Percentiles rank a stretch among this genome's conserved stretches.
phyloP scores from a whole-genome alignment of 495 filamentous ascomycete species.

The Aspergillus sclerotioniger region DNA sequence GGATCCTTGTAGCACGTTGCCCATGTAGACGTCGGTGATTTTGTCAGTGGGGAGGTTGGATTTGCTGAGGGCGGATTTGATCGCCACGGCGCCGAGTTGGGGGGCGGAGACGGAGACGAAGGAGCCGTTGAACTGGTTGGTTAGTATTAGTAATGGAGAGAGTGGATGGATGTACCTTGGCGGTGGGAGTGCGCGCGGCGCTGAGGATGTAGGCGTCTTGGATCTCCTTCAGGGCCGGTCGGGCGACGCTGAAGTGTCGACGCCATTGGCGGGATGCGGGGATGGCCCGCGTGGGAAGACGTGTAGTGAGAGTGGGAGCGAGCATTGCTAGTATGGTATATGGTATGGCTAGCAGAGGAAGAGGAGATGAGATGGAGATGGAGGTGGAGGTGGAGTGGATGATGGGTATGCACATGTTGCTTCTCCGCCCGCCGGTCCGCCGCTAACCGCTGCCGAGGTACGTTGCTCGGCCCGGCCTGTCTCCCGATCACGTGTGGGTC shows the following conservation, averaged over 20 bases:
- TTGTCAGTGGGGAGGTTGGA: conserved; percentile 72
- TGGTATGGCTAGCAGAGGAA: not conserved
- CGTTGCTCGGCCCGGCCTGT: not conserved
- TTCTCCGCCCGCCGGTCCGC: not conserved
- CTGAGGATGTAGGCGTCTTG: conserved; percentile 89
- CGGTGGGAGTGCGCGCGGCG: conserved; percentile 82
- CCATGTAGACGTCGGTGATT: conserved; percentile 93
- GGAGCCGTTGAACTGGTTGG: conserved; percentile 81
- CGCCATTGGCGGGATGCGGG: conserved; percentile 49
- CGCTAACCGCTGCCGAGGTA: not conserved
- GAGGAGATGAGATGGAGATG: not conserved
- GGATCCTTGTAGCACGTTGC: conserved; percentile 84
- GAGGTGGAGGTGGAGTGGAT: not conserved
- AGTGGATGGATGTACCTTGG: conserved; percentile 56
- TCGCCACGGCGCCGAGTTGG: conserved; percentile 79
- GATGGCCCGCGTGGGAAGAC: conserved; percentile 28
- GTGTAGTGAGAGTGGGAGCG: not conserved
- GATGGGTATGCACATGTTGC: not conserved
- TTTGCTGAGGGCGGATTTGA: conserved; percentile 82
- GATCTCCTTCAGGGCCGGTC: conserved; percentile 61
- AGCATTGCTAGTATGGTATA: not conserved
- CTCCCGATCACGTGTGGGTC: conserved; percentile 1
- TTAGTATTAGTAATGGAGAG: not conserved
- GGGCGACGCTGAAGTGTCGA: conserved; percentile 66
- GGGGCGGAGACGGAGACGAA: conserved; percentile 80